A percentile compares a stretch with the other conserved stretches of the same genome.
Conservation (phyloP, 768 basidiomycete genomes). For the Strobilomyces echinocephalus region DNA sequence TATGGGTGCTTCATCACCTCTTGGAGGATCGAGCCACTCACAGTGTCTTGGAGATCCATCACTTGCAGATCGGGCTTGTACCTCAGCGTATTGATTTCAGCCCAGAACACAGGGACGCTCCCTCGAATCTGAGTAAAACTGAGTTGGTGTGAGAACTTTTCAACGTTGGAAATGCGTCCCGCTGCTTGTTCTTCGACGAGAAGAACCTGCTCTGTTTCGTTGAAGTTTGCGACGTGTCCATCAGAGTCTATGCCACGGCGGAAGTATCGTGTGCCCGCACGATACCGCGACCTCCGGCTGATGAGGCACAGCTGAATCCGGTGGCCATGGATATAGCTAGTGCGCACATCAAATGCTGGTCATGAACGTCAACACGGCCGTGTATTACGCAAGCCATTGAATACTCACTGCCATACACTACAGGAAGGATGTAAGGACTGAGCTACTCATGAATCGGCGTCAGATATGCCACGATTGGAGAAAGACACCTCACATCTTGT, state of each 20-base stretch:
- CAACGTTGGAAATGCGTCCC: slow-evolving; percentile 36
- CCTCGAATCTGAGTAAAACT: slow-evolving; percentile 94
- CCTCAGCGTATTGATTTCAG: slow-evolving; percentile 89
- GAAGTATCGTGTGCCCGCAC: slow-evolving; percentile 97
- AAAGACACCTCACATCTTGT: slow-evolving; percentile 55
- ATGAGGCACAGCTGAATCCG: slow-evolving; percentile 83
- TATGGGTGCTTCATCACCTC: slow-evolving; percentile 1
- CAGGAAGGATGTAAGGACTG: slow-evolving; percentile 82
- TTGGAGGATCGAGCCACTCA: slow-evolving; percentile 34
- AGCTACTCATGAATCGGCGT: slow-evolving; percentile 46
- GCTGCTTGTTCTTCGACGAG: slow-evolving; percentile 60
- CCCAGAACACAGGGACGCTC: slow-evolving; percentile 93
- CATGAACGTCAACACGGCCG: slow-evolving; percentile 2
- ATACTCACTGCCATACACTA: slow-evolving; percentile 89
- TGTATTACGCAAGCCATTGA: not conserved
- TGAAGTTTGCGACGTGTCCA: slow-evolving; percentile 94
- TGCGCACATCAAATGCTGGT: slow-evolving; percentile 82
- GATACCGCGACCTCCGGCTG: slow-evolving; percentile 88
- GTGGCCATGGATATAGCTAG: slow-evolving; percentile 68
- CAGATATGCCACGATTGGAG: slow-evolving; percentile 1
- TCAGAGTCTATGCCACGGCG: slow-evolving; percentile 85
- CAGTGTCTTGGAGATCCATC: slow-evolving; percentile 89
- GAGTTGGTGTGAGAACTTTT: slow-evolving; percentile 55
- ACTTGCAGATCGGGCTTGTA: slow-evolving; percentile 96
- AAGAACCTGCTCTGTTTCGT: slow-evolving; percentile 94